Percentiles rank a stretch among this genome's conserved stretches.
phyloP scores from a whole-genome alignment of 2,329 filamentous ascomycete genomes.

The Fusarium coicis region DNA sequence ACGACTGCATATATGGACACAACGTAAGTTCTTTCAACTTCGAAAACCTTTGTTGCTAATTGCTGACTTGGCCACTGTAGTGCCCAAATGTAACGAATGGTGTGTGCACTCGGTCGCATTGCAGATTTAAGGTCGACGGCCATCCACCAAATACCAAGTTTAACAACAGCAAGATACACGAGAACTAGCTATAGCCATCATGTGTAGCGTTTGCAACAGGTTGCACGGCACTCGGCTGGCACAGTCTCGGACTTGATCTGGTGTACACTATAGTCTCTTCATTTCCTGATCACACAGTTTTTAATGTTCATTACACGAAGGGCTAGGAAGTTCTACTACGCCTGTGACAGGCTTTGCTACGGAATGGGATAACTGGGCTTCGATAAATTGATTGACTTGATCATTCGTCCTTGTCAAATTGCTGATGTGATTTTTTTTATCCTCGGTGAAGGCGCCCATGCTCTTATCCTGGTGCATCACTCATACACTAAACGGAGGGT shows the following conservation, averaged over 20 bases:
- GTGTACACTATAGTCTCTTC: slow-evolving; percentile 15
- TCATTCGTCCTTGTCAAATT: neutral
- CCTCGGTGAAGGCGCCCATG: neutral
- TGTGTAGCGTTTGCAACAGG: neutral
- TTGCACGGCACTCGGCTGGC: neutral
- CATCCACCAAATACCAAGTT: slow-evolving; percentile 69
- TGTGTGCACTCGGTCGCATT: slow-evolving; percentile 64
- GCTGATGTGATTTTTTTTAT: neutral
- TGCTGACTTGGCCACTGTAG: slow-evolving; percentile 46
- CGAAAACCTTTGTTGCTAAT: neutral
- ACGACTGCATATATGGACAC: slow-evolving; percentile 72
- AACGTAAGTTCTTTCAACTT: slow-evolving; percentile 58
- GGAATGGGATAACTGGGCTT: neutral
- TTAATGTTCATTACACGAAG: slow-evolving; percentile 23
- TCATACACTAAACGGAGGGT: neutral
- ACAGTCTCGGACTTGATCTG: slow-evolving; percentile 1
- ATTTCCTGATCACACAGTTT: slow-evolving; percentile 5
- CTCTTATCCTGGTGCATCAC: neutral
- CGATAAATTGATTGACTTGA: slow-evolving; percentile 6
- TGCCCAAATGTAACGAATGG: slow-evolving; percentile 65
- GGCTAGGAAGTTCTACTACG: neutral
- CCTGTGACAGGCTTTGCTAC: neutral
- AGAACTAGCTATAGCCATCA: slow-evolving; percentile 40
- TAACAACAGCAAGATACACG: slow-evolving; percentile 50
- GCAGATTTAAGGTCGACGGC: slow-evolving; percentile 63